phyloP scores from a whole-genome alignment of 2,329 filamentous ascomycete species.

The Scytalidium sp. region DNA sequence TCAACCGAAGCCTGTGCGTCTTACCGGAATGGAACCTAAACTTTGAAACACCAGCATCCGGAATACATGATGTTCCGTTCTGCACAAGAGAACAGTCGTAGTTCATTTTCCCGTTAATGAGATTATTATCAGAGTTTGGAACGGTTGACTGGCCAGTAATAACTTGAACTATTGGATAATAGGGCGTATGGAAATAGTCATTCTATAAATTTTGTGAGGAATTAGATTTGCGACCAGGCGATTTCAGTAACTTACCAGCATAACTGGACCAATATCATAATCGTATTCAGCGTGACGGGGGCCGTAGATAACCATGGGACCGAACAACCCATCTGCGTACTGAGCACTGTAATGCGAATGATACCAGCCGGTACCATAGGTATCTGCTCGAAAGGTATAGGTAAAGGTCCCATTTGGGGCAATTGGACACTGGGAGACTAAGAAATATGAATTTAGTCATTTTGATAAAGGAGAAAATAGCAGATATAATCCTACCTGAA shows the following conservation, averaged over 20 bases:
- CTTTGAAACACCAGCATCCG: slow-evolving; percentile 16
- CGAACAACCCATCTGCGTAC: slow-evolving; percentile 50
- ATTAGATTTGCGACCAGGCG: slow-evolving; percentile 1
- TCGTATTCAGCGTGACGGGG: slow-evolving; percentile 9
- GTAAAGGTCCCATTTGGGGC: slow-evolving; percentile 44
- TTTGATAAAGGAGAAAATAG: neutral
- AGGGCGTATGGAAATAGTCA: neutral
- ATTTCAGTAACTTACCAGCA: slow-evolving; percentile 10
- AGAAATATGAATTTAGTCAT: slow-evolving; percentile 8
- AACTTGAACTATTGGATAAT: neutral
- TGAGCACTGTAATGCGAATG: slow-evolving; percentile 53
- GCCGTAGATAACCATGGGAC: slow-evolving; percentile 52
- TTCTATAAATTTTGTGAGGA: neutral
- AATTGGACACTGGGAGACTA: slow-evolving; percentile 30
- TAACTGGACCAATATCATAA: slow-evolving; percentile 11
- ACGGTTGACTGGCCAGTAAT: slow-evolving; percentile 3
- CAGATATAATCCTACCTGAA: slow-evolving; percentile 11
- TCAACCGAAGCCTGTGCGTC: slow-evolving; percentile 42
- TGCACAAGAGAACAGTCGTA: slow-evolving; percentile 1
- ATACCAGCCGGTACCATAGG: slow-evolving; percentile 35
- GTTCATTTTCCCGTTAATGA: slow-evolving; percentile 6
- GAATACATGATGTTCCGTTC: slow-evolving; percentile 1
- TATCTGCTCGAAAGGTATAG: neutral
- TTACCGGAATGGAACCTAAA: slow-evolving; percentile 33
- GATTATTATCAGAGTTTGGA: slow-evolving; percentile 11